A percentile compares a stretch with the other conserved stretches of the same genome.
phyloP scores from a whole-genome alignment of 2,329 filamentous ascomycete genomes.

The Lachnellula arida region DNA sequence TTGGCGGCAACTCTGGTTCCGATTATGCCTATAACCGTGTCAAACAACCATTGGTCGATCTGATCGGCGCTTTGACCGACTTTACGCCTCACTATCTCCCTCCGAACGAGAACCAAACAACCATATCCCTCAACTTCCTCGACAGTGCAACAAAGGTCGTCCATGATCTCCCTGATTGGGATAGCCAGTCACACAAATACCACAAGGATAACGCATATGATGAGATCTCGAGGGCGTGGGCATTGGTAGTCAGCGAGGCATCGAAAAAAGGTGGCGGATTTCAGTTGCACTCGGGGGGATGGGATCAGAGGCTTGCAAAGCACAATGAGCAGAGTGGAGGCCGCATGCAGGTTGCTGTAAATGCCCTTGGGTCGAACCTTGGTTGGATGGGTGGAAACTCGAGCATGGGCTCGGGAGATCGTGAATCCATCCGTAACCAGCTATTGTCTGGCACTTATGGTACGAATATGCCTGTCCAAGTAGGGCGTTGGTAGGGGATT shows the following conservation, averaged over 20 bases:
- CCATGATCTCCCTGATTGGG: slow-evolving; percentile 86
- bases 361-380: slow-evolving; percentile 67
- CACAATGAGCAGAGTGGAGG: slow-evolving; percentile 86
- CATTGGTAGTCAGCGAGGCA: slow-evolving; percentile 83
- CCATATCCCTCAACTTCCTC: slow-evolving; percentile 78
- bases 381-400: slow-evolving; percentile 64
- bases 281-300: slow-evolving; percentile 80
- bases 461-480: slow-evolving; percentile 47
- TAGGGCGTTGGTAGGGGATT: slow-evolving; percentile 53
- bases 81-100: slow-evolving; percentile 95
- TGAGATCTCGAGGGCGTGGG: slow-evolving; percentile 91
- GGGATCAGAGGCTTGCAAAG: slow-evolving; percentile 82
- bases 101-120: slow-evolving; percentile 80
- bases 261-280: slow-evolving; percentile 89
- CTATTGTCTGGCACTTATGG: slow-evolving; percentile 57
- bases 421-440: slow-evolving; percentile 57
- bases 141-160: slow-evolving; percentile 88
- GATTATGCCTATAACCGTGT: slow-evolving; percentile 96
- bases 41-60: slow-evolving; percentile 69
- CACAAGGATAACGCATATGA: slow-evolving; percentile 96
- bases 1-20: slow-evolving; percentile 75
- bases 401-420: slow-evolving; percentile 34
- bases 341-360: slow-evolving; percentile 73
- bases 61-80: slow-evolving; percentile 86
- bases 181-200: slow-evolving; percentile 79